phyloP scores from a whole-genome alignment of 2,329 filamentous ascomycete genomes.

The Aspergillus sp. region DNA sequence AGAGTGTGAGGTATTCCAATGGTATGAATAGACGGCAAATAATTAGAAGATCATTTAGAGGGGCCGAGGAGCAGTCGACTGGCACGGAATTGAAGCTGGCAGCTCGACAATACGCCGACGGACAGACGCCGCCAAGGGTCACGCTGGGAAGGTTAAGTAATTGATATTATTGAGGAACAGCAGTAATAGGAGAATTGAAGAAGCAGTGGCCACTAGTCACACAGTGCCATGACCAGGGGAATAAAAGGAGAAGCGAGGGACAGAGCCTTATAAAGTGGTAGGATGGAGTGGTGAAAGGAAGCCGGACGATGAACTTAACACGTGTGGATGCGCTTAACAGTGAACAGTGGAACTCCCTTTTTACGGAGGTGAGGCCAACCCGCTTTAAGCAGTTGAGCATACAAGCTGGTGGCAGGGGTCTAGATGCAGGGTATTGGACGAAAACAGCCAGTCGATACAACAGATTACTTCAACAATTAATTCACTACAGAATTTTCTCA shows the following conservation, averaged over 20 bases:
- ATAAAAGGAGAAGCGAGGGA: constrained; percentile 18
- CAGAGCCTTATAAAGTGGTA: constrained; percentile 11
- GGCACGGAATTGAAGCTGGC: background rate
- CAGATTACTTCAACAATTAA: background rate
- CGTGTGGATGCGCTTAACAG: constrained; percentile 18
- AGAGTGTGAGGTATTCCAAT: constrained; percentile 15
- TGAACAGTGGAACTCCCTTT: constrained; percentile 11
- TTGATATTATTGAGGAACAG: constrained; percentile 4
- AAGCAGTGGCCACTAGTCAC: constrained; percentile 25
- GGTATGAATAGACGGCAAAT: background rate
- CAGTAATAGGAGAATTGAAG: constrained; percentile 36
- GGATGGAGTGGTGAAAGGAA: constrained; percentile 9
- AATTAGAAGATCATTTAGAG: constrained; percentile 9
- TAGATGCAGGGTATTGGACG: background rate
- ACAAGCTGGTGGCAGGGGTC: background rate
- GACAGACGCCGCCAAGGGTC: background rate
- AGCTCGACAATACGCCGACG: constrained; percentile 18
- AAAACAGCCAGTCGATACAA: background rate
- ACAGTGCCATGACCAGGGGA: constrained; percentile 36
- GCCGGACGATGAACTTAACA: constrained; percentile 23
- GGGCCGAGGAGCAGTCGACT: constrained; percentile 13
- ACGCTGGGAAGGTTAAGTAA: constrained; percentile 4
- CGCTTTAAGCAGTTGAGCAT: constrained; percentile 27
- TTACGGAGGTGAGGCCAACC: background rate
- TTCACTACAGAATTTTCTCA: background rate